Evolutionary conservation across 495 filamentous ascomycete species (phyloP), one percentile per base, ranked within the genome.

Genomic region (Trichocladium uniseriatum): DNA sequence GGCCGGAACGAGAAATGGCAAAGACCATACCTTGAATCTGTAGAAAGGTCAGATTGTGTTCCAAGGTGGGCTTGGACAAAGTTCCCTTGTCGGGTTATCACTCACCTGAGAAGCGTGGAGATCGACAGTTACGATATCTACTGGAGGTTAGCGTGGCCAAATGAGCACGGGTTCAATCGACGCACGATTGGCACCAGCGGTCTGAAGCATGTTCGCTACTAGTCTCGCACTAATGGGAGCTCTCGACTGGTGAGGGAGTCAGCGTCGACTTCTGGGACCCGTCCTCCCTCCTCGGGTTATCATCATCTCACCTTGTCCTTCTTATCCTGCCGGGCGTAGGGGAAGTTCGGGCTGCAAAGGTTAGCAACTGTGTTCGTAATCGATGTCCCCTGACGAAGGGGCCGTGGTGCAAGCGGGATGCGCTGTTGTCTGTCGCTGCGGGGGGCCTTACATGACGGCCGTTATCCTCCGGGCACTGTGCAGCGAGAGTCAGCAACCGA

Each of bases 311-410:
- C 58, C 74, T 95, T 94, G 69, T 97, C 92, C 69, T 98, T 98
- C 75, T 98, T 98, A 73, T 98, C 92, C 69, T 98, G 92, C 22
- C 92, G 87, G n/a, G 91, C 91, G 60, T 98, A 95, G 22, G 90
- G 91, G 72, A 95, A 98, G 70, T 98, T 96, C 51, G 92, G 92
- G 43, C 95, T 87, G 48, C 89, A 81, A 53, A 86, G 18, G 89
- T 96, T 69, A 98, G 95, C 52, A 88, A 82, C 22, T 19, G 31
- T 35, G 15, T 18, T 19, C 5, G 1, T 19, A 28, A 44, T 13
- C 1, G 35, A n/a, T n/a, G n/a, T n/a, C n/a, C n/a, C n/a, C n/a
- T n/a, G n/a, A n/a, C n/a, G n/a, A n/a, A n/a, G n/a, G n/a, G n/a
- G n/a, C n/a, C n/a, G n/a, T n/a, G n/a, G n/a, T n/a, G 27, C 45